These are phyloP conservation scores for Scheffersomyces segobiensis DNA, from an alignment of 1,139 yeast species.

Conservation along the genomic window DNA sequence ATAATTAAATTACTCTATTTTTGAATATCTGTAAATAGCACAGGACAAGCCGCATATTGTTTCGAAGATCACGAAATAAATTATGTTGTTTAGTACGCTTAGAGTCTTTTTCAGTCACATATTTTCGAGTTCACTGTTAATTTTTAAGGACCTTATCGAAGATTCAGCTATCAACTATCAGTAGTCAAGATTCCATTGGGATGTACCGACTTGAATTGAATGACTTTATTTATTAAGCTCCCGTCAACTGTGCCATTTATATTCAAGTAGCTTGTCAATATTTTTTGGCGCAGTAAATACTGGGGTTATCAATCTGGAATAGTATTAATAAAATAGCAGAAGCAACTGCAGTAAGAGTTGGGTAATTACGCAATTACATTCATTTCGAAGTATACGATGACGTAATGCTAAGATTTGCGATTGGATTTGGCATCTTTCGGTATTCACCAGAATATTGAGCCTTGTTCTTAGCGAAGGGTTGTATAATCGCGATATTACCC, in stretches of 20 bases:
- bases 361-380: background rate
- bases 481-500: background rate
- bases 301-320: background rate
- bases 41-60: background rate
- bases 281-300: background rate
- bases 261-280: background rate
- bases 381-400: background rate
- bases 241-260: background rate
- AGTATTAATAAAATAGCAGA: background rate
- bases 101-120: background rate
- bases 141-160: background rate
- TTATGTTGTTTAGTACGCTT: background rate
- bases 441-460: background rate
- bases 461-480: background rate
- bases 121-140: background rate
- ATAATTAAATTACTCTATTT: background rate
- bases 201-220: background rate
- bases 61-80: background rate
- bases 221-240: background rate
- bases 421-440: background rate
- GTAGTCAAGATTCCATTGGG: background rate
- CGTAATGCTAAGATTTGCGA: background rate
- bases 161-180: background rate
- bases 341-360: background rate
- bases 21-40: background rate